Conservation (phyloP, 2,329 filamentous ascomycete species). For the Phialemoniopsis sp. region DNA sequence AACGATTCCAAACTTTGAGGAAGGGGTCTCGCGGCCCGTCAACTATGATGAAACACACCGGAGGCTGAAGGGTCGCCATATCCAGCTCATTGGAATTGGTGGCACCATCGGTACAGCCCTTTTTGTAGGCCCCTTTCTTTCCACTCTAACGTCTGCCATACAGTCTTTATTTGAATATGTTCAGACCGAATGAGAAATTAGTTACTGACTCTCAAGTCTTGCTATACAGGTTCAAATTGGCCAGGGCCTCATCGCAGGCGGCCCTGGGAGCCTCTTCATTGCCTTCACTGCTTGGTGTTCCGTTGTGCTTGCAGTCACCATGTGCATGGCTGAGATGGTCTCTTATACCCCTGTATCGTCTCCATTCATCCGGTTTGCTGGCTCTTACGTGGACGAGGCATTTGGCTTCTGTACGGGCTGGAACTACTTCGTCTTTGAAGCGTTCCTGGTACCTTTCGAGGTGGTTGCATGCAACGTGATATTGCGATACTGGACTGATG, state of each 20-base stretch:
- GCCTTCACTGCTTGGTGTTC: constrained; percentile 54
- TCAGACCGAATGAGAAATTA: too few relatives aligned
- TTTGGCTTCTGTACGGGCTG: constrained; percentile 70
- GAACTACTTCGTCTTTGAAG: constrained; percentile 72
- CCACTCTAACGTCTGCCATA: too few relatives aligned
- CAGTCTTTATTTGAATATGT: too few relatives aligned
- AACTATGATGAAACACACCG: too few relatives aligned
- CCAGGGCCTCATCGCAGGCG: constrained; percentile 51
- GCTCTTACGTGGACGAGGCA: constrained; percentile 70
- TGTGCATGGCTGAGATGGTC: constrained; percentile 68
- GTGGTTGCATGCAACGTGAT: constrained; percentile 44
- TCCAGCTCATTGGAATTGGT: too few relatives aligned
- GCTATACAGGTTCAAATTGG: constrained; percentile 62
- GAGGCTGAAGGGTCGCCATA: too few relatives aligned
- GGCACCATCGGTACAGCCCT: constrained; percentile 63
- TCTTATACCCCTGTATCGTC: constrained; percentile 73
- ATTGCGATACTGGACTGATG: too few relatives aligned
- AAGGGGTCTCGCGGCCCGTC: too few relatives aligned
- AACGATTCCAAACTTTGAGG: too few relatives aligned
- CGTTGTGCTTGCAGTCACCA: too few relatives aligned
- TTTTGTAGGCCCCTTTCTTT: too few relatives aligned
- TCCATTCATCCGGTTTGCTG: constrained; percentile 74
- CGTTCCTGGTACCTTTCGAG: constrained; percentile 63
- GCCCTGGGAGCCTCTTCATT: constrained; percentile 53
- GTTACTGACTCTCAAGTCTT: too few relatives aligned